Conservation (phyloP, 1,284 basidiomycete genomes). For the Sanghuangporus weigelae region DNA sequence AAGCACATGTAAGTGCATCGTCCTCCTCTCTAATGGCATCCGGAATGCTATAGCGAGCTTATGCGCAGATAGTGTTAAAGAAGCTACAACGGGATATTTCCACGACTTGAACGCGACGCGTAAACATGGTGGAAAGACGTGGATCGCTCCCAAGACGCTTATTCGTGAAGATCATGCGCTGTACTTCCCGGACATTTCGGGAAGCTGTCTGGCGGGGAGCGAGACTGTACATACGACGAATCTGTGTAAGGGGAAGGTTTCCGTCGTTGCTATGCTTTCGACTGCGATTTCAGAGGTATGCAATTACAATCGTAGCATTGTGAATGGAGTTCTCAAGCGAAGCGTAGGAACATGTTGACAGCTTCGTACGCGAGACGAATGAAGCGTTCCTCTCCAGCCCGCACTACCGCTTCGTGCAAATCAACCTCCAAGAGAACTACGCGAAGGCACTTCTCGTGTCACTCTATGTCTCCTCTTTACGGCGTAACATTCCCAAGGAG, state of each 20-base stretch:
- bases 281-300: constrained; percentile 83
- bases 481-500: constrained; percentile 55
- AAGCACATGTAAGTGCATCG: constrained; percentile 69
- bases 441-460: constrained; percentile 87
- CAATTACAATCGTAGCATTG: constrained; percentile 12
- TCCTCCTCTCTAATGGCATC: background rate
- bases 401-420: constrained; percentile 79
- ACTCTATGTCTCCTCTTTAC: constrained; percentile 74
- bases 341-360: constrained; percentile 71
- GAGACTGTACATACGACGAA: constrained; percentile 70
- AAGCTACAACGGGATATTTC: constrained; percentile 88
- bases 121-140: constrained; percentile 88
- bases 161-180: constrained; percentile 87
- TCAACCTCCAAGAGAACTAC: constrained; percentile 87
- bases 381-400: constrained; percentile 56
- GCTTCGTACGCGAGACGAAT: constrained; percentile 66
- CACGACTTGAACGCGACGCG: constrained; percentile 82
- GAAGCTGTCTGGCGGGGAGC: constrained; percentile 58
- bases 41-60: constrained; percentile 15
- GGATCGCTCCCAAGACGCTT: constrained; percentile 86
- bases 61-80: constrained; percentile 58
- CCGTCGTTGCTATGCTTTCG: constrained; percentile 75
- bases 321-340: background rate
- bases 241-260: constrained; percentile 72
- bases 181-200: constrained; percentile 88